Percentiles rank a stretch among this genome's conserved stretches.
Evolutionary conservation across 345 rosid species (phyloP).

Genomic region (Mangifera indica): DNA sequence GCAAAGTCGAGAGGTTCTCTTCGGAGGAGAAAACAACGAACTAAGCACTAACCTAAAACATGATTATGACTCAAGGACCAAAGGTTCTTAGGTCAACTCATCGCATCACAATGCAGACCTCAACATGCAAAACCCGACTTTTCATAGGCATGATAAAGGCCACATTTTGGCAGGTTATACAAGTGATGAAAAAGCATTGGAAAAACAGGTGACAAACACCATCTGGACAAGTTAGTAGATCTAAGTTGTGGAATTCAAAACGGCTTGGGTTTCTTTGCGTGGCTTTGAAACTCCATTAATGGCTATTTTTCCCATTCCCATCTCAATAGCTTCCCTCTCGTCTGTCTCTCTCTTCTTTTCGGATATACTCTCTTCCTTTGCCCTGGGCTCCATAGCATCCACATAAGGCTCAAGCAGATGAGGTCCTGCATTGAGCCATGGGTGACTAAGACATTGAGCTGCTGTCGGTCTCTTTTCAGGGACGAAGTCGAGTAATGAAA

Average conservation of each 20-base stretch:
- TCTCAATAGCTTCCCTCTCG: constrained; percentile 72
- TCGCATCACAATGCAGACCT: not conserved
- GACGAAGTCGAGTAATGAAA: constrained; percentile 70
- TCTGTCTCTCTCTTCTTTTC: constrained; percentile 40
- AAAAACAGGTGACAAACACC: not conserved
- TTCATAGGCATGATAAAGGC: constrained; percentile 19
- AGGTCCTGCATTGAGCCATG: constrained; percentile 70
- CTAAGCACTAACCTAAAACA: not conserved
- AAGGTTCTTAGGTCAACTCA: not conserved
- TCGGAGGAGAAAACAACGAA: constrained; percentile 5
- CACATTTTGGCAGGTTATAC: constrained; percentile 4
- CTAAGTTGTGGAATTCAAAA: not conserved
- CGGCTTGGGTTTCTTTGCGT: constrained; percentile 12
- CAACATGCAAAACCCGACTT: not conserved
- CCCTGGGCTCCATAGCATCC: constrained; percentile 21
- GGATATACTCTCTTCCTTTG: constrained; percentile 13
- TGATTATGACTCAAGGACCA: not conserved
- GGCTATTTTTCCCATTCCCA: constrained; percentile 54
- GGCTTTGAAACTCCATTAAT: constrained; percentile 46
- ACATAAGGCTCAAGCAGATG: constrained; percentile 41
- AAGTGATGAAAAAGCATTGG: not conserved
- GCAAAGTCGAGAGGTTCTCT: not conserved
- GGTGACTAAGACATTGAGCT: constrained; percentile 76
- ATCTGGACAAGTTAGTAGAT: constrained; percentile 5
- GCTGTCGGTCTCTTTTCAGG: constrained; percentile 91